Evolutionary conservation across 768 basidiomycete genomes (phyloP).

Genomic region (Lyophyllum semitale): DNA sequence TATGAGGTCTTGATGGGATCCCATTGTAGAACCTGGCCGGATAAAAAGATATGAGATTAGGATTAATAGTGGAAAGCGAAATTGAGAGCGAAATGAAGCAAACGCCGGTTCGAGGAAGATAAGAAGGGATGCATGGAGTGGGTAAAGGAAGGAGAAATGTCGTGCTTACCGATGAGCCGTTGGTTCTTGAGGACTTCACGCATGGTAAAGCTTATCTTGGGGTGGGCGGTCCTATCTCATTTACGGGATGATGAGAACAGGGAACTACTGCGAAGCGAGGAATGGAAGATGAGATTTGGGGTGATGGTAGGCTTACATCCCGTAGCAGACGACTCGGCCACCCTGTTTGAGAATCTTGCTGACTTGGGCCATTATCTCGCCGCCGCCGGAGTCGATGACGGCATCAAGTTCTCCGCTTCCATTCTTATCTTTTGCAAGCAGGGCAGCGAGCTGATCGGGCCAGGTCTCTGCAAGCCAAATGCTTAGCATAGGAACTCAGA

Average conservation of each 20-base stretch:
- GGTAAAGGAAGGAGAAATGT: background rate
- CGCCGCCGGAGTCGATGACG: conserved; percentile 73
- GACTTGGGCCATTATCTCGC: conserved; percentile 56
- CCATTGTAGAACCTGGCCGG: conserved; percentile 77
- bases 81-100: background rate
- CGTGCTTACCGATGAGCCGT: conserved; percentile 71
- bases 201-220: conserved; percentile 71
- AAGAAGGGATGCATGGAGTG: background rate
- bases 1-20: conserved; percentile 71
- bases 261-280: no score
- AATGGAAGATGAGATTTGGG: background rate
- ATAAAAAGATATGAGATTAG: background rate
- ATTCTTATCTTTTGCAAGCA: conserved; percentile 38
- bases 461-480: conserved; percentile 42
- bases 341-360: conserved; percentile 55
- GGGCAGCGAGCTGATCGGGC: conserved; percentile 45
- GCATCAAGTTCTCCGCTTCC: conserved; percentile 45
- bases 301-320: conserved; percentile 48
- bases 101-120: background rate
- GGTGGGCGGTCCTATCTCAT: conserved; percentile 56
- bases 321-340: conserved; percentile 64
- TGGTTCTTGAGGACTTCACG: conserved; percentile 75
- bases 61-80: background rate
- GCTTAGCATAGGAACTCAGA: background rate
- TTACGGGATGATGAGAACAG: background rate